phyloP scores from a whole-genome alignment of 2,329 filamentous ascomycete genomes.

The Colletotrichum tofieldiae region DNA sequence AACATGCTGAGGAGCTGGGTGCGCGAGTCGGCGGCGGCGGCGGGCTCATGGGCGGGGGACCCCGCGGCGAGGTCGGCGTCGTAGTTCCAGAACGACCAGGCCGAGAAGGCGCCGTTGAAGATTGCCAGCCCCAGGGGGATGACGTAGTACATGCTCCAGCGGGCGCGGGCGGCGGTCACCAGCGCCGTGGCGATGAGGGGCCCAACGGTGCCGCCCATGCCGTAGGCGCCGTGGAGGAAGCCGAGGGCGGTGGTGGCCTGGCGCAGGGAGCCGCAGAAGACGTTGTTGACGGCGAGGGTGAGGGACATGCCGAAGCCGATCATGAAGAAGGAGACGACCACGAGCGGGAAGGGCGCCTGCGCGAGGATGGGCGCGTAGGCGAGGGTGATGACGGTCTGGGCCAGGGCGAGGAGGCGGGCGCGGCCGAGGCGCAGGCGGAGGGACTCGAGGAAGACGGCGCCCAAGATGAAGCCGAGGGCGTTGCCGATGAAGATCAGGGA shows the following conservation, averaged over 20 bases:
- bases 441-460: conserved; percentile 78
- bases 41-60: conserved; percentile 40
- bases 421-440: conserved; percentile 76
- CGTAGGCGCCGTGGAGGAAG: conserved; percentile 77
- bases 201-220: conserved; percentile 75
- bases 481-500: conserved; percentile 88
- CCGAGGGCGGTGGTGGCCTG: conserved; percentile 72
- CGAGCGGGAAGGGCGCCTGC: conserved; percentile 78
- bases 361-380: conserved; percentile 78
- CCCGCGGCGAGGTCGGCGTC: conserved; percentile 68
- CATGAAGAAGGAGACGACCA: conserved; percentile 79
- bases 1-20: conserved; percentile 61
- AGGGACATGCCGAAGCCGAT: conserved; percentile 73
- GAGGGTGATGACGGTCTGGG: conserved; percentile 69
- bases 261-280: conserved; percentile 70
- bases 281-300: conserved; percentile 71
- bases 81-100: conserved; percentile 80
- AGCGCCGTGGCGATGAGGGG: conserved; percentile 84
- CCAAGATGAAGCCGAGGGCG: conserved; percentile 82
- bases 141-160: conserved; percentile 83
- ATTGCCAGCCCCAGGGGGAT: conserved; percentile 73
- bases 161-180: conserved; percentile 69
- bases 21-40: conserved; percentile 43
- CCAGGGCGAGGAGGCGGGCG: conserved; percentile 73
- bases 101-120: conserved; percentile 70